A percentile compares a stretch with the other conserved stretches of the same genome.
Evolutionary conservation across 2,329 filamentous ascomycete species (phyloP).

Genomic region (Coniosporium tulheliwenetii): DNA sequence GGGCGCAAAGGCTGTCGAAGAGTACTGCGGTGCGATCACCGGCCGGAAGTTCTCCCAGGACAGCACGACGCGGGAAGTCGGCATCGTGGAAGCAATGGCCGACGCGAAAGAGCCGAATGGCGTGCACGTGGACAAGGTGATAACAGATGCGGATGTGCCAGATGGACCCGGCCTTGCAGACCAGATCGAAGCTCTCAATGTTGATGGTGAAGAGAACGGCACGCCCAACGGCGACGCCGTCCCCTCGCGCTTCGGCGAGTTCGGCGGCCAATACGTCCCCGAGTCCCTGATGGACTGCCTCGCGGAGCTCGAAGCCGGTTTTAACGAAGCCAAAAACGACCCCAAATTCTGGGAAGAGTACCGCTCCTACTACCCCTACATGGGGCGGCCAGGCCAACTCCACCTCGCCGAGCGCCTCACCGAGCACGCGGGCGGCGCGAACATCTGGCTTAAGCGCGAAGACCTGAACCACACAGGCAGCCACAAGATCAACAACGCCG

Average conservation of each 20-base stretch:
- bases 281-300: slow-evolving; percentile 97
- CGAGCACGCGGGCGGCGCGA: slow-evolving; percentile 76
- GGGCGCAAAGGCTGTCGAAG: slow-evolving; percentile 58
- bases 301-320: slow-evolving; percentile 76
- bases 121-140: slow-evolving; percentile 53
- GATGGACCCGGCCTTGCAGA: slow-evolving; percentile 58
- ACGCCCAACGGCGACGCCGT: slow-evolving; percentile 32
- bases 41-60: slow-evolving; percentile 34
- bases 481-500: slow-evolving; percentile 98
- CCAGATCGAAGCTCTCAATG: slow-evolving; percentile 70
- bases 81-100: slow-evolving; percentile 52
- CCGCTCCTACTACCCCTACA: slow-evolving; percentile 89
- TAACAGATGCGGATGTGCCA: slow-evolving; percentile 41
- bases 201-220: slow-evolving; percentile 27
- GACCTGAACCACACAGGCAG: slow-evolving; percentile 95
- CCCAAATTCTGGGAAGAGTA: slow-evolving; percentile 95
- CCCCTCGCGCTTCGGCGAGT: slow-evolving; percentile 82
- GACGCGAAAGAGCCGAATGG: slow-evolving; percentile 44
- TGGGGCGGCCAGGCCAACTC: slow-evolving; percentile 84
- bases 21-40: slow-evolving; percentile 68
- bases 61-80: slow-evolving; percentile 46
- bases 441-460: slow-evolving; percentile 96
- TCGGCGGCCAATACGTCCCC: slow-evolving; percentile 92
- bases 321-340: slow-evolving; percentile 75
- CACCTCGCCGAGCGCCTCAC: slow-evolving; percentile 82